Conservation (phyloP, 2,329 filamentous ascomycete genomes). For the Fusarium illudens region DNA sequence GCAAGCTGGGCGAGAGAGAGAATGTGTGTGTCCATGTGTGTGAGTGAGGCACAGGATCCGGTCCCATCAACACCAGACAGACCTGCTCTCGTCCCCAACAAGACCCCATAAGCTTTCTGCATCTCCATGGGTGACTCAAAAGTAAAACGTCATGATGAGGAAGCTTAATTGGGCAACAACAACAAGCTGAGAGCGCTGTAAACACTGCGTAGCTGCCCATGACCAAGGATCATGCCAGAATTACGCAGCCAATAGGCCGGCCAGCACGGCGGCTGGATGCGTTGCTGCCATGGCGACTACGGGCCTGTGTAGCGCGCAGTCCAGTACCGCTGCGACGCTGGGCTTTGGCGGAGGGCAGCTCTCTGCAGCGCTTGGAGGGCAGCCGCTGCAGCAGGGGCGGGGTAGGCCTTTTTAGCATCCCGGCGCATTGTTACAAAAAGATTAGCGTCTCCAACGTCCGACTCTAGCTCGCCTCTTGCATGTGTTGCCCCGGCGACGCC, state of each 20-base stretch:
- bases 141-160: conserved; percentile 32
- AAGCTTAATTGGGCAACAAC: conserved; percentile 35
- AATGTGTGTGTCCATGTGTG: not conserved
- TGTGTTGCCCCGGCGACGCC: conserved; percentile 43
- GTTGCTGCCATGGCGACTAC: conserved; percentile 46
- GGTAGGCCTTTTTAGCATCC: conserved; percentile 31
- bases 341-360: conserved; percentile 22
- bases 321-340: conserved; percentile 28
- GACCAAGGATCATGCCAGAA: conserved; percentile 41
- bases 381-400: conserved; percentile 38
- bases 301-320: conserved; percentile 24
- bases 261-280: conserved; percentile 32
- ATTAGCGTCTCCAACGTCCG: conserved; percentile 40
- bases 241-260: conserved; percentile 35
- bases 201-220: conserved; percentile 29
- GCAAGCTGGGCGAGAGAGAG: not conserved
- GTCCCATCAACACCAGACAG: not conserved
- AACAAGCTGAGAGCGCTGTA: conserved; percentile 28
- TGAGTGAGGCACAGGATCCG: conserved; percentile 8
- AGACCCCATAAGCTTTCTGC: not conserved
- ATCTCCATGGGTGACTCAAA: conserved; percentile 34
- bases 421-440: conserved; percentile 41
- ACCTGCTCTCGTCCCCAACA: not conserved
- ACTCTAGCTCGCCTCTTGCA: conserved; percentile 21
- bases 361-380: conserved; percentile 32